Evolutionary conservation across 1,284 basidiomycete genomes (phyloP).

Genomic region (Microbotryum silenes-acaulis): DNA sequence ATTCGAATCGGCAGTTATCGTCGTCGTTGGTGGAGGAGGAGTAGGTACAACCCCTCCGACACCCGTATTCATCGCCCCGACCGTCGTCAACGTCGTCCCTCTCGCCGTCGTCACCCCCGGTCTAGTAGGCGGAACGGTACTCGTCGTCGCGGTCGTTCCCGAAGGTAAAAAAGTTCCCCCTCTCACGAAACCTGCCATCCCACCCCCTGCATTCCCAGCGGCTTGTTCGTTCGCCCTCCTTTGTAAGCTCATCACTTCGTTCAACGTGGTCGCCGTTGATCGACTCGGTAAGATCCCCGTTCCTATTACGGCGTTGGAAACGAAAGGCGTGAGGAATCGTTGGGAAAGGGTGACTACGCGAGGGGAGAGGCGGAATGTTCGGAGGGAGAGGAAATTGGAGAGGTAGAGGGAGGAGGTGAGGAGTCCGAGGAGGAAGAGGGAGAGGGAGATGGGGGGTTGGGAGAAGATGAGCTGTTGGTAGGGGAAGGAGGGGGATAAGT

Average conservation of each 20-base stretch:
- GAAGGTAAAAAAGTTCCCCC: not conserved
- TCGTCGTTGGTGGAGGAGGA: not conserved
- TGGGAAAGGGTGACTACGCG: constrained; percentile 50
- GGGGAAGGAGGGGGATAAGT: constrained; percentile 49
- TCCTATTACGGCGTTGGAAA: constrained; percentile 45
- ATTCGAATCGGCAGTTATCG: too few relatives aligned
- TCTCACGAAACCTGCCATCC: not conserved
- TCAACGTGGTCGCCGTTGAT: constrained; percentile 11
- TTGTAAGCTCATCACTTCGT: not conserved
- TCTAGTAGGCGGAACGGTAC: not conserved
- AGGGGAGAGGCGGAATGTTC: constrained; percentile 62
- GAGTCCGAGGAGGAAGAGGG: constrained; percentile 57
- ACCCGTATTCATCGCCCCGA: not conserved
- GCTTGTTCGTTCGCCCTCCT: not conserved
- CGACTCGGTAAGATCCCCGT: not conserved
- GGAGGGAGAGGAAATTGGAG: constrained; percentile 65
- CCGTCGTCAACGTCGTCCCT: not conserved
- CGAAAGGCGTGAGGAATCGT: constrained; percentile 53
- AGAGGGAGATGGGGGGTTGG: constrained; percentile 56
- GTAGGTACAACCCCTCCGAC: not conserved
- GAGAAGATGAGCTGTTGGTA: constrained; percentile 60
- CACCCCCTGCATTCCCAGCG: too few relatives aligned
- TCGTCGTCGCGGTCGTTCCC: not conserved
- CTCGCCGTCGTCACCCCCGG: too few relatives aligned
- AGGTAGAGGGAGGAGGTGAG: constrained; percentile 67